Evolutionary conservation across 495 filamentous ascomycete genomes (phyloP), one percentile per base, ranked within the genome.

Genomic region (Lepraria neglecta): DNA sequence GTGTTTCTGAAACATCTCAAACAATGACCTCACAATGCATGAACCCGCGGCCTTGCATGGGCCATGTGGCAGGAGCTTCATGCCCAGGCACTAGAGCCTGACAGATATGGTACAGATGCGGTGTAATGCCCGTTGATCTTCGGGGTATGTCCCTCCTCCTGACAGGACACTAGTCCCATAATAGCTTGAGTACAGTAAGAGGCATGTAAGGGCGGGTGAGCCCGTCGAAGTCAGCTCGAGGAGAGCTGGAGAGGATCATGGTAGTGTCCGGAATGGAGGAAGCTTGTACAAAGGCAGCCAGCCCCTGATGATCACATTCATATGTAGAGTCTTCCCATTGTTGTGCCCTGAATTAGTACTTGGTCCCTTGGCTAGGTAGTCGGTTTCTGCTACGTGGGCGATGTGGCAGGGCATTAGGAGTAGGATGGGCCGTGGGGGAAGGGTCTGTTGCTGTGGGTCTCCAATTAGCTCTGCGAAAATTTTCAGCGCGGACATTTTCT

Each of bases 31-130:
- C 44, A 43, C 14, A n/a, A 35, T 47, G 42, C 56, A 47, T 30
- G 19, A 17, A 0, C 10, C 1, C 17, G 40, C 31, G 57, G 44
- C 57, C 57, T 59, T 50, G 31, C 57, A 59, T 59, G 30, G 12
- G 14, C 42, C 56, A 47, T 58, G 42, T 58, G 28, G 56, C 56
- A 31, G 9, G 4, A 28, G 40, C 55, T 31, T 58, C 24, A n/a
- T 21, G 30, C 1, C 4, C 56, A 58, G 10, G 10, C 28, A n/a
- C 48, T 31, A 52, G 6, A 33, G 15, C 48, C 27, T 52, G 21
- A 31, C 15, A n/a, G 12, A 33, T 12, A 51, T n/a, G 15, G n/a
- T 52, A 31, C 15, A n/a, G 12, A 33, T 12, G 24, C 7, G 28
- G n/a, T 52, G 4, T 52, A 52, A 31, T 52, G 7, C 27, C 48